These are phyloP conservation scores for Canariomyces notabilis DNA, from an alignment of 2,329 filamentous ascomycete species.

Conservation along the genomic window DNA sequence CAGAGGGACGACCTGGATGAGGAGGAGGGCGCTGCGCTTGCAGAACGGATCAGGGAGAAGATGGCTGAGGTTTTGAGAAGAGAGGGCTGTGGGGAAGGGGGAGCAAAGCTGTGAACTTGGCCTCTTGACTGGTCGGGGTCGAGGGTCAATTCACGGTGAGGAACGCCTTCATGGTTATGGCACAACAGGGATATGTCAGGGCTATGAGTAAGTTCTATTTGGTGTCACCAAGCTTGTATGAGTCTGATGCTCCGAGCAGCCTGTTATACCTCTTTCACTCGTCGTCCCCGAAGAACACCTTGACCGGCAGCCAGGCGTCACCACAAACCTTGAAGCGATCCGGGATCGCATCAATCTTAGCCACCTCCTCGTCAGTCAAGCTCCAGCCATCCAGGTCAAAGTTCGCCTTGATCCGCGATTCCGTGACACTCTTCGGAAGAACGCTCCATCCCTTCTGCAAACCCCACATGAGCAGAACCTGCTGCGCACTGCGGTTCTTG, in stretches of 20 bases:
- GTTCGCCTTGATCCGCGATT: slow-evolving; percentile 69
- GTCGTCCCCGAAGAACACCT: slow-evolving; percentile 80
- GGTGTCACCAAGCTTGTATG: not conserved
- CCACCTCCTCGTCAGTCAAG: slow-evolving; percentile 67
- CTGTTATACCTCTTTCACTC: slow-evolving; percentile 44
- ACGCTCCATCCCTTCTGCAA: slow-evolving; percentile 76
- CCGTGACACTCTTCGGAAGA: slow-evolving; percentile 78
- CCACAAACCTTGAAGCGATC: slow-evolving; percentile 80
- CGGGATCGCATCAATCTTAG: slow-evolving; percentile 59
- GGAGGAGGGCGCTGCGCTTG: slow-evolving; percentile 61
- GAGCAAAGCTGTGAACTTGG: slow-evolving; percentile 33
- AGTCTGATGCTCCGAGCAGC: not conserved
- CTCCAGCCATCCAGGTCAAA: slow-evolving; percentile 69
- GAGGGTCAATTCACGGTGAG: too few relatives aligned
- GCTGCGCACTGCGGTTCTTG: slow-evolving; percentile 66
- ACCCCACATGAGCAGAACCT: slow-evolving; percentile 77
- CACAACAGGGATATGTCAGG: too few relatives aligned
- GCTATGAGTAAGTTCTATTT: not conserved
- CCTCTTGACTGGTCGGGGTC: too few relatives aligned
- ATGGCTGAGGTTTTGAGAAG: slow-evolving; percentile 45
- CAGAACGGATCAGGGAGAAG: slow-evolving; percentile 47
- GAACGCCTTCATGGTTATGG: too few relatives aligned
- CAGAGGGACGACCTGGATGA: slow-evolving; percentile 70
- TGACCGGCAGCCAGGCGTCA: slow-evolving; percentile 67
- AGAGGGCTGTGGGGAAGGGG: slow-evolving; percentile 30